Evolutionary conservation across 345 rosid species (phyloP), one percentile per base, ranked within the genome.

Genomic region (Eutrema yunnanense): DNA sequence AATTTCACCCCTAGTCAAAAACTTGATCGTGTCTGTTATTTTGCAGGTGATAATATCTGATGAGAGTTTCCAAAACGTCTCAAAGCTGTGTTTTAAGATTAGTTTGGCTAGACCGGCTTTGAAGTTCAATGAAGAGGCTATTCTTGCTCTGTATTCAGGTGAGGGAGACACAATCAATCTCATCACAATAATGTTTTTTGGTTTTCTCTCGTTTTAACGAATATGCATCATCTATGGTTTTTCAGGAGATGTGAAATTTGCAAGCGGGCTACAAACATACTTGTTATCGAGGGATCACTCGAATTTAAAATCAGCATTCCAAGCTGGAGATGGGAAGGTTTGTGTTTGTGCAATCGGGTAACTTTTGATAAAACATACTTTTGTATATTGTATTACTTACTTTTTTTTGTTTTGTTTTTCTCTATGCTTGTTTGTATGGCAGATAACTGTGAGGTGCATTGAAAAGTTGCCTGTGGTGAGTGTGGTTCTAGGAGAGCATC

Each of bases 261-360:
- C 87, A 3, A 73, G 46, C 6, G 81, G 87, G 30, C 84, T 95
- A 52, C 72, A 88, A 79, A 59, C 81, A 0, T 95, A 83, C 85
- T 81, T 95, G 75, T 69, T 82, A 72, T 92, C 98, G 2, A 86
- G 94, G 78, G 99, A 95, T 50, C 80, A 78, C 71, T 80, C 80
- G 14, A 82, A 62, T 69, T 67, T 95, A 56, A 95, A 86, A 69
- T 81, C 90, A 1, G 97, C 90, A 79, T 90, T 95, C 69, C 98
- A 88, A 62, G 86, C 6, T 0, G 88, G 90, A 67, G 67, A 85
- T 46, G 92, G 93, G 29, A 86, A 90, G 97, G 99, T 92, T 46
- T 65, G 87, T 32, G 3, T 0, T 61, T 52, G 13, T 29, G 27
- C 48, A n/a, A n/a, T n/a, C n/a, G n/a, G n/a, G n/a, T n/a, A n/a